Evolutionary conservation across 306 rosid species (phyloP).

Genomic region (Argentina anserina): DNA sequence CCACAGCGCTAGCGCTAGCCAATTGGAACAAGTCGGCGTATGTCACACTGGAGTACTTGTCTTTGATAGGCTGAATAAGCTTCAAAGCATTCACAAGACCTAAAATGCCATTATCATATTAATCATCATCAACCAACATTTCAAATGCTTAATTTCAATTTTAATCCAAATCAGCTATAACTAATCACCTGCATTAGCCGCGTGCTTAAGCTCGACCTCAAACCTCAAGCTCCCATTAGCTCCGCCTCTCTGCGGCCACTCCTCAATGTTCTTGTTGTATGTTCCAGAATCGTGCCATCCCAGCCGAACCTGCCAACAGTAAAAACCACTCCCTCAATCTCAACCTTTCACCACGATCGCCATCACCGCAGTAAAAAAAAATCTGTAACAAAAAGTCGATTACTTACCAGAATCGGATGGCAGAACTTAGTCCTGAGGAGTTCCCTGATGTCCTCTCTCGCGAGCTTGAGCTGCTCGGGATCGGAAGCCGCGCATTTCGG

Average conservation of each 20-base stretch:
- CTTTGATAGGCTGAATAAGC: conserved; percentile 91
- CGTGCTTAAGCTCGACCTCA: conserved; percentile 86
- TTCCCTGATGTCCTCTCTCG: conserved; percentile 74
- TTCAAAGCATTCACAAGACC: conserved; percentile 95
- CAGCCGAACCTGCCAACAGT: conserved; percentile 62
- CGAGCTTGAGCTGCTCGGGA: conserved; percentile 78
- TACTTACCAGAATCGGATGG: conserved; percentile 77
- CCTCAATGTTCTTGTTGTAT: conserved; percentile 83
- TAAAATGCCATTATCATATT: conserved; percentile 30
- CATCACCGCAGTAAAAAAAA: neutral
- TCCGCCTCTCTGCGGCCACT: conserved; percentile 94
- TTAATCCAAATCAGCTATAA: neutral
- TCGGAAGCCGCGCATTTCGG: conserved; percentile 66
- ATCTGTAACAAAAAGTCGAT: neutral
- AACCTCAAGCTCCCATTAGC: conserved; percentile 92
- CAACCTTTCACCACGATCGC: neutral
- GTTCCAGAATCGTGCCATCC: conserved; percentile 99
- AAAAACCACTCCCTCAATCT: neutral
- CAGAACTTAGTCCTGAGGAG: conserved; percentile 69
- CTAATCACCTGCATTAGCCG: conserved; percentile 85
- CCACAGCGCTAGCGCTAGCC: conserved; percentile 93
- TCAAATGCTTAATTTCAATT: neutral
- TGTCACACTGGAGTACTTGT: conserved; percentile 79
- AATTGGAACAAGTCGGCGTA: conserved; percentile 97
- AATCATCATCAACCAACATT: conserved; percentile 6